Evolutionary conservation across 2,329 filamentous ascomycete species (phyloP).

Genomic region (Nemania diffusa): DNA sequence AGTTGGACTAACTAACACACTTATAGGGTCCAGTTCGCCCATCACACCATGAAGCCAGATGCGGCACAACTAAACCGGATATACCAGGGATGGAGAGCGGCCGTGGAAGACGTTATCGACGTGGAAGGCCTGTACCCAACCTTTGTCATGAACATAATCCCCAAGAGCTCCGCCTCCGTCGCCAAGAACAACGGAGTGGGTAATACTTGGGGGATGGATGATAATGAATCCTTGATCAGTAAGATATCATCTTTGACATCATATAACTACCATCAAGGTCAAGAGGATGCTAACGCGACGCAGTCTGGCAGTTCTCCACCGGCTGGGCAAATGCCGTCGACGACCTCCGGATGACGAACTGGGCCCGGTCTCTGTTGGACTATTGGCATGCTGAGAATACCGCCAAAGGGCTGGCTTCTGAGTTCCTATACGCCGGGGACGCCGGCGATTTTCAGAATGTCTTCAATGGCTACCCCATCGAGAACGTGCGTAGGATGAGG

Average conservation of each 20-base stretch:
- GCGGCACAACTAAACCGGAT: constrained; percentile 46
- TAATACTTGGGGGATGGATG: constrained; percentile 52
- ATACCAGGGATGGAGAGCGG: constrained; percentile 50
- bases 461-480: constrained; percentile 47
- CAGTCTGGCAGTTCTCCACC: constrained; percentile 54
- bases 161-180: constrained; percentile 44
- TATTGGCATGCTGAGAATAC: constrained; percentile 43
- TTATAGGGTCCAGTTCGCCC: constrained; percentile 50
- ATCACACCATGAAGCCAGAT: constrained; percentile 53
- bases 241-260: constrained; percentile 25
- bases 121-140: constrained; percentile 53
- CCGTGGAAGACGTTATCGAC: constrained; percentile 49
- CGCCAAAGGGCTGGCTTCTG: constrained; percentile 48
- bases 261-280: neutral
- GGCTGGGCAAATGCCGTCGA: constrained; percentile 51
- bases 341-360: constrained; percentile 51
- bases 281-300: neutral
- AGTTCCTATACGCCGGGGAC: constrained; percentile 54
- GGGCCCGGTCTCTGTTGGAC: constrained; percentile 46
- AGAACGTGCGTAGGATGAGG: constrained; percentile 51
- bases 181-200: constrained; percentile 52
- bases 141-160: constrained; percentile 50
- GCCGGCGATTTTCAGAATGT: constrained; percentile 53
- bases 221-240: constrained; percentile 49
- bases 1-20: neutral